Base-by-base conservation (phyloP, 305 asterid species). In the Fraxinus velutina region DNA sequence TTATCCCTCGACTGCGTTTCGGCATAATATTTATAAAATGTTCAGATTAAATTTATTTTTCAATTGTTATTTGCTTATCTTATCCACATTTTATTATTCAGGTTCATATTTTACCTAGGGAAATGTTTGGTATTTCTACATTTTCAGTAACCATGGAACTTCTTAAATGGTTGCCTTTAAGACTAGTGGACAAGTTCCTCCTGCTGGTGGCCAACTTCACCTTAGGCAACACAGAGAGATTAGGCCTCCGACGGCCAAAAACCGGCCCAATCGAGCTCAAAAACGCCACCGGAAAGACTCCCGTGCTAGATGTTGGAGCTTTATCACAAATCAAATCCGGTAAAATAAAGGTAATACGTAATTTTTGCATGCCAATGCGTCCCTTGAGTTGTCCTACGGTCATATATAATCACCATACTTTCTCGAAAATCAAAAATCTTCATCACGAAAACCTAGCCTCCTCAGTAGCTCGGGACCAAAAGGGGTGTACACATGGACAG, bases 261-360 rank as follows among this genome's bases (percentile, higher is more conserved):
- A 91, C 97, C 76, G 99, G 99, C 1, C 99, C 99, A 0, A 75
- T 96, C 12, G 92, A 93, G 84, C 97, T 96, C 7, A 96, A 96
- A 66, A 94, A 96, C 83, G 92, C 91, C 50, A 96, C 97, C 66
- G 99, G 99, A 5, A 96, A 96, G 83, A 87, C 97, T 0, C 99
- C 99, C 0, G 99, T 96, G 3, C 95, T 96, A 19, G 99, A 96
- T 78, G 94, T 88, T 17, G 98, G 99, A 9, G 97, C 97, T 5
- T 84, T 96, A 30, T 86, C 95, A 0, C 93, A 86, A 44, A 94
- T 96, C 17, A 89, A 84, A 88, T 42, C 90, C 3, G 95, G 95
- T 0, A 92, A 91, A 87, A 94, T 95, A 24, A 86, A 91, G 98
- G 99, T 93, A 62, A 9, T 22, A 9, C 5, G 29, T 9, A 1